Base-by-base conservation (phyloP, 2,329 filamentous ascomycete genomes). In the Hypomyces rosellus region DNA sequence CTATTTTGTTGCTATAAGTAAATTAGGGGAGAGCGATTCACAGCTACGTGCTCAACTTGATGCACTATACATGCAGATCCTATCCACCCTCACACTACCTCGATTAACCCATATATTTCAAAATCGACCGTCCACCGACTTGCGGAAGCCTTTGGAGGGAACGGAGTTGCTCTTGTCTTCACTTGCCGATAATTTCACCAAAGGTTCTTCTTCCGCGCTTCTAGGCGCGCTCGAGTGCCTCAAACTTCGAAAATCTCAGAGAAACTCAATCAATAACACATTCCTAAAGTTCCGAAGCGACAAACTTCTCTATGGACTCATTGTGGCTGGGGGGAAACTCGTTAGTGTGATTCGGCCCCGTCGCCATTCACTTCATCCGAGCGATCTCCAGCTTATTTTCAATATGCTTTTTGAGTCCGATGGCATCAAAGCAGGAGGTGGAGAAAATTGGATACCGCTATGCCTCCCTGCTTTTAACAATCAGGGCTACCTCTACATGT, bases 331-430 rank as follows among this genome's bases (percentile, higher is more conserved):
- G 12, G 92, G 91, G 5, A 86, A 87, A 61, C 84, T 99, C 5
- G 93, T 99, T 57, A 96, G 91, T 64, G 95, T 99, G 36, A 87
- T 97, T 51, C 80, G 93, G 36, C 95, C 95, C 5, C 91, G 95
- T 59, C 89, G 93, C 51, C 93, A 99, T 67, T 96, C 91, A 1
- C 76, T 99, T 2, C 95, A 99, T 60, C 93, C 95, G 0, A 92
- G 91, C 55, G 93, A 99, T 65, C 76, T 99, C 20, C 92, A 96
- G 63, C 80, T 99, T 42, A 91, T 99, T 54, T 99, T 99, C 76
- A 97, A 97, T 64, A 99, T 99, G 95, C 82, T 99, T 2, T 99
- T 99, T 61, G 91, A 95, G 70, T 93, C 92, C 2, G 89, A 89
- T 45, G 87, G 89, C 40, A 86, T 99, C 64, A 92, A 93, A 65